Evolutionary conservation across 2,329 filamentous ascomycete species (phyloP).

Genomic region (Tolypocladium tropicale): DNA sequence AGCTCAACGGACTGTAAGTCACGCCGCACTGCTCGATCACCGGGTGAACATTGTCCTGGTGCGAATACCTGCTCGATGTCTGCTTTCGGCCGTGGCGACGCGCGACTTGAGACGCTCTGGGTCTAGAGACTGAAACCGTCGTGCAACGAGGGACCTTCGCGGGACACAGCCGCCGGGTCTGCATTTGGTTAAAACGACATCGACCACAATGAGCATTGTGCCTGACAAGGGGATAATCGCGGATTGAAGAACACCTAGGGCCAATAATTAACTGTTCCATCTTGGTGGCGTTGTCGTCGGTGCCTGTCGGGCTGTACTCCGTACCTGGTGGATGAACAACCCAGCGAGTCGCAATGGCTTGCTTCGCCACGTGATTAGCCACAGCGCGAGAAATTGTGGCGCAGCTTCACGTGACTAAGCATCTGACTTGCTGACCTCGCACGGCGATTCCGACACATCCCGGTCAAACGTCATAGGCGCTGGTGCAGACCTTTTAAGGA

Average conservation of each 20-base stretch:
- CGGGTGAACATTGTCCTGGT: background rate
- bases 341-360: no score
- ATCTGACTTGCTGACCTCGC: background rate
- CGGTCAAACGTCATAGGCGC: background rate
- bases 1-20: no score
- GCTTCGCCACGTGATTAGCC: background rate
- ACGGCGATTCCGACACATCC: background rate
- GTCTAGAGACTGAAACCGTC: conserved; percentile 2
- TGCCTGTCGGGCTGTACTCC: background rate
- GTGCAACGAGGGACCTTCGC: conserved; percentile 1
- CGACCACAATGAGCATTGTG: background rate
- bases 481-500: background rate
- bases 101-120: background rate
- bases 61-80: background rate
- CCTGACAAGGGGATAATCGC: background rate
- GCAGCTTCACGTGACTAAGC: background rate
- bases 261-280: background rate
- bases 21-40: background rate
- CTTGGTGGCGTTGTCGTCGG: background rate
- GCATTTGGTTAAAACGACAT: background rate
- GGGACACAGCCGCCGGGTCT: background rate
- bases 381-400: background rate
- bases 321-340: no score
- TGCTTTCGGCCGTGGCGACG: background rate
- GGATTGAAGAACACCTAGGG: background rate